phyloP scores from a whole-genome alignment of 2,329 filamentous ascomycete genomes.

The Cryphonectria radicalis region DNA sequence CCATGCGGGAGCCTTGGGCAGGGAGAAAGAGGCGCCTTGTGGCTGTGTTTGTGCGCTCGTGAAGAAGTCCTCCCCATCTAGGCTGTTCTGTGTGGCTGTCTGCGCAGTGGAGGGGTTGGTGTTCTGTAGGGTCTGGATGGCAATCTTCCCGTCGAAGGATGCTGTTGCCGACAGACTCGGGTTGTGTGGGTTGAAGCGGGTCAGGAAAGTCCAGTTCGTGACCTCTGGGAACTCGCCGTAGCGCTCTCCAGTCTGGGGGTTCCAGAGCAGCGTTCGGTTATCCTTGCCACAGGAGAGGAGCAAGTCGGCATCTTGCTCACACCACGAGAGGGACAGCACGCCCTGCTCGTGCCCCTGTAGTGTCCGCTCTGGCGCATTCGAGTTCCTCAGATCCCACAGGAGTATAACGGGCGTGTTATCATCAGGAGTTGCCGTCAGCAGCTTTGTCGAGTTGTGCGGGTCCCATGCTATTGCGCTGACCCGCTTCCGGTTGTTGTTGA shows the following conservation, averaged over 20 bases:
- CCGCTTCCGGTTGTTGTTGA: constrained; percentile 93
- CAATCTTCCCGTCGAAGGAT: constrained; percentile 96
- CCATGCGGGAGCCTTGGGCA: constrained; percentile 88
- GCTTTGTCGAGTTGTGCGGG: constrained; percentile 90
- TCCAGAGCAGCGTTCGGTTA: constrained; percentile 95
- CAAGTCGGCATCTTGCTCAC: constrained; percentile 84
- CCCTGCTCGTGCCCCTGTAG: constrained; percentile 93
- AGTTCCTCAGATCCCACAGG: constrained; percentile 94
- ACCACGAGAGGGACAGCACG: constrained; percentile 94
- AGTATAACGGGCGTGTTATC: constrained; percentile 87
- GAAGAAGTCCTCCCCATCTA: constrained; percentile 96
- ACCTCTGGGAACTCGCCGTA: constrained; percentile 95
- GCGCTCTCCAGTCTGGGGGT: constrained; percentile 84
- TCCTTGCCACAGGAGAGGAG: constrained; percentile 95
- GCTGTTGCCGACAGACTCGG: constrained; percentile 91
- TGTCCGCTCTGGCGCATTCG: constrained; percentile 88
- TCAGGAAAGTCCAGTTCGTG: constrained; percentile 99
- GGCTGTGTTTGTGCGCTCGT: constrained; percentile 90
- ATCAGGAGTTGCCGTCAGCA: constrained; percentile 88
- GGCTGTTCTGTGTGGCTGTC: constrained; percentile 65
- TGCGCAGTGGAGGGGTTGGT: constrained; percentile 80
- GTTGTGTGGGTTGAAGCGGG: constrained; percentile 91
- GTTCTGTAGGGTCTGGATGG: constrained; percentile 91
- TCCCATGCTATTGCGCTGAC: constrained; percentile 98
- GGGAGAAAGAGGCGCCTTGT: constrained; percentile 85